Percentiles rank a stretch among this genome's conserved stretches.
phyloP scores from a whole-genome alignment of 164 flowering plant species.

The Malania oleifera region DNA sequence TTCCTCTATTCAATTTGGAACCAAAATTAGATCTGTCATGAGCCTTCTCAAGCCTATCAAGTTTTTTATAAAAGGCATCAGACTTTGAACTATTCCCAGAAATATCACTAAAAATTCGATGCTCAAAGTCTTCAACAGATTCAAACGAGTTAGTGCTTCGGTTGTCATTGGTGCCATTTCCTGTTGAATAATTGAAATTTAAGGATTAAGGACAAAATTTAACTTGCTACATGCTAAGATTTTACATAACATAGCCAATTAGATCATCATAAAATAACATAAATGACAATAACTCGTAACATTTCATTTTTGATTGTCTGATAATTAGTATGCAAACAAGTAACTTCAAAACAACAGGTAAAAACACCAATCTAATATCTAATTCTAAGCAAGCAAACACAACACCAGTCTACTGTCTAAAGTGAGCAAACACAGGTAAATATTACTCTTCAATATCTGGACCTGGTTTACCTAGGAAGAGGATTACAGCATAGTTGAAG shows the following conservation, averaged over 20 bases:
- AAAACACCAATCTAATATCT: too few species aligned
- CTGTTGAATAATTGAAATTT: too few species aligned
- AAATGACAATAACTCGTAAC: too few species aligned
- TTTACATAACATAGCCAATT: neutral
- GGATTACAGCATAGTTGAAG: too few species aligned
- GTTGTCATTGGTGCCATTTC: conserved; percentile 19
- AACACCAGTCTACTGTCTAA: too few species aligned
- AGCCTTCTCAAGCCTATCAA: conserved; percentile 40
- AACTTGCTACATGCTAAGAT: neutral
- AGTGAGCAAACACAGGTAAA: too few species aligned
- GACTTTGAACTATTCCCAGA: conserved; percentile 23
- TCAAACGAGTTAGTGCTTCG: conserved; percentile 27
- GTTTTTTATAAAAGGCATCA: conserved; percentile 41
- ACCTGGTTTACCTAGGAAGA: too few species aligned
- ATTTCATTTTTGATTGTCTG: neutral
- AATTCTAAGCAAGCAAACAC: too few species aligned
- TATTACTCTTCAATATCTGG: too few species aligned
- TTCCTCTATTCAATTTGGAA: conserved; percentile 12
- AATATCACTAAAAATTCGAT: conserved; percentile 47
- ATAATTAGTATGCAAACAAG: neutral
- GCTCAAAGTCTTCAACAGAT: conserved; percentile 56
- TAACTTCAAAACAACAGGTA: neutral
- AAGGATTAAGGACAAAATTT: conserved; percentile 7
- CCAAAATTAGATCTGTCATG: conserved; percentile 23
- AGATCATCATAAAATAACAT: neutral